phyloP scores from a whole-genome alignment of 2,329 filamentous ascomycete genomes.

The Didymella arachidicola region DNA sequence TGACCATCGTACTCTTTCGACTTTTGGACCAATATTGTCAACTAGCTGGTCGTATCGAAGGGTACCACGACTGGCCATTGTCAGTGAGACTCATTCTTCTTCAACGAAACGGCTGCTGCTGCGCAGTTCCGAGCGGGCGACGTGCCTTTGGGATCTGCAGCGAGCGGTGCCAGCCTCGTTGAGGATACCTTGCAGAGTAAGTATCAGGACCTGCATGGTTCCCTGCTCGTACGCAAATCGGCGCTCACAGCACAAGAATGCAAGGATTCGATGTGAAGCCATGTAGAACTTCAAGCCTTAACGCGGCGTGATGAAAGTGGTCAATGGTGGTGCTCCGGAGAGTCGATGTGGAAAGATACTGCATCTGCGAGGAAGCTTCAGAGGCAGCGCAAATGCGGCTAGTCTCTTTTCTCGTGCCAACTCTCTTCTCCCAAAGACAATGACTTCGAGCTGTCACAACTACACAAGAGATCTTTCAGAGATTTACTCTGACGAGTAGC shows the following conservation, averaged over 20 bases:
- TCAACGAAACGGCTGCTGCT: neutral
- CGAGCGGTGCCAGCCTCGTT: neutral
- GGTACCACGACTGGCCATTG: neutral
- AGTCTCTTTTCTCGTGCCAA: too few species aligned
- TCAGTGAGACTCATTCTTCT: neutral
- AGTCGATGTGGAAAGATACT: neutral
- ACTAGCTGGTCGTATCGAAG: neutral
- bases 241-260: neutral
- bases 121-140: neutral
- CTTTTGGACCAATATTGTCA: neutral
- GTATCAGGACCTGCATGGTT: neutral
- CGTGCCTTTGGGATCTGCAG: neutral
- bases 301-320: neutral
- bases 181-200: neutral
- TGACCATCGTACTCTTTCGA: neutral
- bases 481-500: neutral
- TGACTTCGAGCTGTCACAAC: too few species aligned
- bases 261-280: neutral
- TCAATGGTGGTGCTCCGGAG: neutral
- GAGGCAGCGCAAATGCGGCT: too few species aligned
- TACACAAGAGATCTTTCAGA: too few species aligned
- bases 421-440: too few species aligned
- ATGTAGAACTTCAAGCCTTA: neutral
- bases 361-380: too few species aligned
- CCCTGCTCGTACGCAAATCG: neutral